Base-by-base conservation (phyloP, 345 rosid genomes). In the Brassica carinata region DNA sequence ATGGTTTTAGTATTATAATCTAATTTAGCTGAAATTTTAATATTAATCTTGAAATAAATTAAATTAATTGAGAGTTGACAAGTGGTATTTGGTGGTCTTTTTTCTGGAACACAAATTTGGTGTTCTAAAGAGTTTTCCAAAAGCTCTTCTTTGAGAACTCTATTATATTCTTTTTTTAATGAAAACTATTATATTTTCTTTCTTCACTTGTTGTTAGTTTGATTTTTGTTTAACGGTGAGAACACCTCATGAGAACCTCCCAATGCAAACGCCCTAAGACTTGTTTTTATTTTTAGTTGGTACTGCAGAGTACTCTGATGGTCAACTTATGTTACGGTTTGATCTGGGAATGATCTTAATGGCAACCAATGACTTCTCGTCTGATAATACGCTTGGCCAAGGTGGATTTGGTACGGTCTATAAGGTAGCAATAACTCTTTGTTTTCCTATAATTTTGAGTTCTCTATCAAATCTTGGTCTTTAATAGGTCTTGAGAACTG, bases 381-480 rank as follows among this genome's bases (percentile, higher is more conserved):
- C 57, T 18, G 63, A 36, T 10, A 86, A 84, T 62, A 77, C 17
- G 70, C 80, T 86, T 19, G 87, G 88, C 5, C 30, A 75, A 70
- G 89, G 89, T 36, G 87, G 89, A 38, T 87, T 83, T 63, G 86
- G 87, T n/a, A 66, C 59, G 0, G 87, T 87, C 9, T 79, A 85
- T 73, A 87, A 83, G 87, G 89, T 78, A 78, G 10, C 61, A 31
- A 38, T 29, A 40, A 43, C 14, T 57, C 2, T 40, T 64, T 55
- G 0, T 23, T 64, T 27, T 67, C 17, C 17, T 5, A 29, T 29
- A 9, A 57, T 26, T 4, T 11, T 45, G 58, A 45, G 2, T 43
- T 26, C 0, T 40, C 14, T 43, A 14, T 69, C 13, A 48, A 34
- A 69, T 51, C 8, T 51, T 29, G 62, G 62, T 65, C 26, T 64